phyloP scores from a whole-genome alignment of 495 filamentous ascomycete genomes.

The Talaromyces wortmannii region DNA sequence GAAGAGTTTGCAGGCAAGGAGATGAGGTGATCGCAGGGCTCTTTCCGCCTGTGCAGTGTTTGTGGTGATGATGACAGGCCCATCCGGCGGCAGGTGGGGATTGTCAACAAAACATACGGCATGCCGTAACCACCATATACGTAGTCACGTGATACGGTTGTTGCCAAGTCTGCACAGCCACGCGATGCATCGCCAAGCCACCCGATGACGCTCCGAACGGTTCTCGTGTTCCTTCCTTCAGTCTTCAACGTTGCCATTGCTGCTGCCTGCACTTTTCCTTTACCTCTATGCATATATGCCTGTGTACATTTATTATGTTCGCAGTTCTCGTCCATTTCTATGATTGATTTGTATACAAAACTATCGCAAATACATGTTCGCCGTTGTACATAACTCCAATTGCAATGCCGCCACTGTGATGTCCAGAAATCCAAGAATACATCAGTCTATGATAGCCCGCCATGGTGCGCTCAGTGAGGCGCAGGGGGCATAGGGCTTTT shows the following conservation, averaged over 20 bases:
- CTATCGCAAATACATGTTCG: not conserved
- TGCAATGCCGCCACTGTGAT: not conserved
- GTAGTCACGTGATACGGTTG: not conserved
- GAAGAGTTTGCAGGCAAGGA: no score
- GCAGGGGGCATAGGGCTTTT: not conserved
- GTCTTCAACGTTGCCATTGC: not conserved
- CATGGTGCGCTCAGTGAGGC: not conserved
- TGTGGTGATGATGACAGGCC: not conserved
- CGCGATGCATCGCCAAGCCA: not conserved
- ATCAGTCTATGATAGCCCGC: not conserved
- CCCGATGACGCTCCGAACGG: not conserved
- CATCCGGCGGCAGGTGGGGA: not conserved
- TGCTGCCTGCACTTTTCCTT: no score
- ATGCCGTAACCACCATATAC: not conserved
- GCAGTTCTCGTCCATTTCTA: no score
- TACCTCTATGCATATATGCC: no score
- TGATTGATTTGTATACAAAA: not conserved
- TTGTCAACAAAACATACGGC: conserved; percentile 14
- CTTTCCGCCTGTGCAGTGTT: not conserved
- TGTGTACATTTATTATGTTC: no score
- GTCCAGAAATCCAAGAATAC: not conserved
- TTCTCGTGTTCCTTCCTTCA: not conserved
- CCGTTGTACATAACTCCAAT: not conserved
- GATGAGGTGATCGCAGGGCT: not conserved
- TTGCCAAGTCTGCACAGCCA: not conserved